Base-by-base conservation (phyloP, 139 green algal species). In the Yamagishiella unicocca region DNA sequence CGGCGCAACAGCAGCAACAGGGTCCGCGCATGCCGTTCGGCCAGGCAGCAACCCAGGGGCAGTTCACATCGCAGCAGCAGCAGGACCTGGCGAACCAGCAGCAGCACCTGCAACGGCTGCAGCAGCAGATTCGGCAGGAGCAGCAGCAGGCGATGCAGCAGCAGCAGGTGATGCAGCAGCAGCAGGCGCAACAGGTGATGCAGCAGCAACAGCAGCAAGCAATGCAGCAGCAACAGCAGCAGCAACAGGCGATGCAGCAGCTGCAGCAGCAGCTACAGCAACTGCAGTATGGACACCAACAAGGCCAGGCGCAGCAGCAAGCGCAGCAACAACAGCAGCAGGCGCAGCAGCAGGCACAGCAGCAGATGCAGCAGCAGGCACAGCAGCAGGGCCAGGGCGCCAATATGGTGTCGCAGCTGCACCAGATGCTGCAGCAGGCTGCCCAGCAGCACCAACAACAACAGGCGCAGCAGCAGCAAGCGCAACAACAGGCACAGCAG, bases 391-490 rank as follows among this genome's bases (percentile, higher is more conserved):
- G 22, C 2, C 76, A 83, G 76, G 35, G 8, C 17, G 31, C 74
- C 37, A 71, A 71, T 37, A 38, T 80, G 43, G 29, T 83, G 35
- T 19, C 53, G 0, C 77, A 84, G 40, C 40, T 73, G 40, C 79
- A 85, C 27, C 61, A 75, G 24, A 61, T 64, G 42, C n/a, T 62
- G 53, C 35, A 61, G 27, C 27, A 53, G 2, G 37, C 35, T 1
- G 25, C 24, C 12, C 27, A 58, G 33, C 78, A 84, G 29, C 55
- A 61, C 9, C 38, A 58, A 12, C 78, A 75, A 42, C 79, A 75
- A 14, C 79, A 85, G 40, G n/a, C n/a, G n/a, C 43, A 67, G 43
- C 80, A 86, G 31, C 79, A 75, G 38, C 54, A 71, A 27, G 35
- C 27, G 37, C 54, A 54, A 27, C 76, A 84, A 75, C 67, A 75